phyloP scores from a whole-genome alignment of 2,329 filamentous ascomycete species.

The Diplodia scrobiculata region DNA sequence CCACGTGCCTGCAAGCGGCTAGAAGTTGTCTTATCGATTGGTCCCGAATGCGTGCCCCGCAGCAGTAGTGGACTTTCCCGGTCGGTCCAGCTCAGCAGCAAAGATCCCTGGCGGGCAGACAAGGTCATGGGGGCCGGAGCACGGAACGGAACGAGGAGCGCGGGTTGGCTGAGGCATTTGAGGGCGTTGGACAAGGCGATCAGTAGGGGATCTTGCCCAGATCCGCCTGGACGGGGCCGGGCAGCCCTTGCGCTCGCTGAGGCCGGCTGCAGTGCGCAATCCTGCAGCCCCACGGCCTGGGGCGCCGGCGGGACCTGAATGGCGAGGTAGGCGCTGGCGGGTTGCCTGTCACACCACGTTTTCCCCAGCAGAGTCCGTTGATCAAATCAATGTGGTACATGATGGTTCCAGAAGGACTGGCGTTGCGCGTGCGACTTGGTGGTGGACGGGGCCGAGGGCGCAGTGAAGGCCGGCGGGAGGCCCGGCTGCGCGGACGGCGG shows the following conservation, averaged over 20 bases:
- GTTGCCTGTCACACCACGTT: slow-evolving; percentile 23
- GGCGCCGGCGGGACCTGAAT: slow-evolving; percentile 8
- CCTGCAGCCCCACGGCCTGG: slow-evolving; percentile 22
- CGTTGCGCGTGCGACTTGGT: slow-evolving; percentile 11
- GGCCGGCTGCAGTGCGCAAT: slow-evolving; percentile 18
- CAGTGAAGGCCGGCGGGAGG: slow-evolving; percentile 17
- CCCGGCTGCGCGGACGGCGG: slow-evolving; percentile 1
- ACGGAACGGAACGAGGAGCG: slow-evolving; percentile 22
- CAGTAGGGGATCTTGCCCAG: slow-evolving; percentile 26
- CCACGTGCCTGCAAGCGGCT: slow-evolving; percentile 18
- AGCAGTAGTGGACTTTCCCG: background rate
- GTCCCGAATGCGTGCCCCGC: slow-evolving; percentile 3
- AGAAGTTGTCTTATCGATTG: slow-evolving; percentile 22
- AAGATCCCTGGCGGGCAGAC: background rate
- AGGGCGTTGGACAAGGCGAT: slow-evolving; percentile 20
- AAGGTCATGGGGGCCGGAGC: slow-evolving; percentile 10
- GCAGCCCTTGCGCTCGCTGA: background rate
- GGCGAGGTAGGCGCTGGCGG: slow-evolving; percentile 10
- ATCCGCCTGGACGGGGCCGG: slow-evolving; percentile 21
- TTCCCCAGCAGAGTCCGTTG: background rate
- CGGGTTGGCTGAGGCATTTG: slow-evolving; percentile 24
- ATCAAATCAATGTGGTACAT: slow-evolving; percentile 6
- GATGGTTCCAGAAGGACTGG: slow-evolving; percentile 7
- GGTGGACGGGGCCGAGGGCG: background rate
- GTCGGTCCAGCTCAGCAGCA: slow-evolving; percentile 19